Evolutionary conservation across 106 monocot genomes (phyloP).

Genomic region (Dioscorea zingiberensis): DNA sequence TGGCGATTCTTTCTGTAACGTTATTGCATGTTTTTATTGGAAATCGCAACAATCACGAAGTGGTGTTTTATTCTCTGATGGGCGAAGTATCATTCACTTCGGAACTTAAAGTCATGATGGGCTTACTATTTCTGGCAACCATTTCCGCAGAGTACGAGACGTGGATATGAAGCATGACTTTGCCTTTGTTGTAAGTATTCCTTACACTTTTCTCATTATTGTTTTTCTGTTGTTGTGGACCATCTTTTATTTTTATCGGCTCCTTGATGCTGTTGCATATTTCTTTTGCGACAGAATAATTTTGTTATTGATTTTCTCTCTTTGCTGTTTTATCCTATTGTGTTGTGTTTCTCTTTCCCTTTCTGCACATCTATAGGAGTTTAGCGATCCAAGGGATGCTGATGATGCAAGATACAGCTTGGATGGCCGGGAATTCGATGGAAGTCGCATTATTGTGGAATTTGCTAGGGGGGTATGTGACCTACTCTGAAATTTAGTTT

Average conservation of each 20-base stretch:
- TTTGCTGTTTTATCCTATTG: background rate
- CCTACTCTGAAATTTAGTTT: background rate
- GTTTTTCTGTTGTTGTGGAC: background rate
- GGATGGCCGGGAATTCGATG: slow-evolving; percentile 87
- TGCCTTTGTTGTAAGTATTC: slow-evolving; percentile 85
- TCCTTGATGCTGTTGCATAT: no score
- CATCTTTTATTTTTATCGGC: background rate
- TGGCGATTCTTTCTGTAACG: slow-evolving; percentile 91
- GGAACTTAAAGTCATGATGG: slow-evolving; percentile 72
- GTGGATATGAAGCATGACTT: slow-evolving; percentile 99
- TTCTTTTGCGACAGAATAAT: no score
- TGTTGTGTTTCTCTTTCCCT: slow-evolving; percentile 11
- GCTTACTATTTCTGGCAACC: slow-evolving; percentile 96
- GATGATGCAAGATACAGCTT: slow-evolving; percentile 90
- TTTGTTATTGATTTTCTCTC: no score
- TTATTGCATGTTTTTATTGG: slow-evolving; percentile 82
- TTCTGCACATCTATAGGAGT: slow-evolving; percentile 47
- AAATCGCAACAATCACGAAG: slow-evolving; percentile 60
- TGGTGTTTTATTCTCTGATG: slow-evolving; percentile 79
- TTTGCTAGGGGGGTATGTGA: slow-evolving; percentile 78
- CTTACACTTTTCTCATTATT: background rate
- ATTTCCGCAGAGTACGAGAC: slow-evolving; percentile 97
- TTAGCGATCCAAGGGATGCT: slow-evolving; percentile 88
- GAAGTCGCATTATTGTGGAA: slow-evolving; percentile 83
- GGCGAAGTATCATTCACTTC: slow-evolving; percentile 57